Evolutionary conservation across 1,139 yeast genomes (phyloP), one percentile per base, ranked within the genome.

Genomic region (Meyerozyma elateridarum): DNA sequence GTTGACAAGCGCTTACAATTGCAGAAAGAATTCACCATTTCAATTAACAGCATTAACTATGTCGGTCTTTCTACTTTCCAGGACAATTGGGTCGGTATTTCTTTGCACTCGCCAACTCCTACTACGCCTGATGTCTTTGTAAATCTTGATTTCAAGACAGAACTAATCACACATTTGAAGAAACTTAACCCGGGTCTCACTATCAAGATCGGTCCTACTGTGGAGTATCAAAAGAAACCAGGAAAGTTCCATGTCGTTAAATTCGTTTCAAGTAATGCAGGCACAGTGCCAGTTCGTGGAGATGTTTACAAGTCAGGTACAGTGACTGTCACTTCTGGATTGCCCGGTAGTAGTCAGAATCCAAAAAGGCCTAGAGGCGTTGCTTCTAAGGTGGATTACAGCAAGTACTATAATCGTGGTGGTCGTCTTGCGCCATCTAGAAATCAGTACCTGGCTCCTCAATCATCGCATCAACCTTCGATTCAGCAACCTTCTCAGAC

Each of bases 41-140:
- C 87, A 9, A 64, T 85, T 3, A 59, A 69, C 8, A 64, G 74
- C 6, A 81, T 93, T 36, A 70, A 67, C 26, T 74, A 75, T 41
- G 75, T 87, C 18, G 81, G 79, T 3, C 54, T 91, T 46, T 83
- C 96, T 0, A 75, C 69, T 28, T 64, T 77, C 37, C 93, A 91
- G 44, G 99, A 93, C 57, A 93, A 89, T 48, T 93, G 99, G 99
- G 56, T 89, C 24, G 94, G 95, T 1, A 56, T 91, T 25, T 79
- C 81, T 18, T 61, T 84, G 36, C 63, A 56, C 33, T 38, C 61
- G 1, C 70, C 71, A 2, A 79, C 75, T 3, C 61, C 74, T 3
- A 54, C 73, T 1, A 65, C 66, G 9, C 88, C 96, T 1, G 99
- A 93, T 61, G 70, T 85, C 5, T 75, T 93, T 39, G 65, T 91